Conservation (phyloP, 257 asterid genomes). For the Ligustrum vulgare region DNA sequence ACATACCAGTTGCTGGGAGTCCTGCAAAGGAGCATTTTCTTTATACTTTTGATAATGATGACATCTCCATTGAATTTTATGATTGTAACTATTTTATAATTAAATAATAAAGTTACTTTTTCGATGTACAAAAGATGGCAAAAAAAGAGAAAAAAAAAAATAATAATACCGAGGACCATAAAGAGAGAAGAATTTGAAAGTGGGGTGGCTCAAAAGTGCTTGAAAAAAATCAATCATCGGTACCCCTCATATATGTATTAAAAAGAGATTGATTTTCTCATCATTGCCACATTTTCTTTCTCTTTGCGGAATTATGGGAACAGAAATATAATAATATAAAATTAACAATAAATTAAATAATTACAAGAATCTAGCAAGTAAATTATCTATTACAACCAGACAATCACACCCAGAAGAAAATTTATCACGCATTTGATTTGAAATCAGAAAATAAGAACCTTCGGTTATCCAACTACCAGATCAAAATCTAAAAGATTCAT, state of each 20-base stretch:
- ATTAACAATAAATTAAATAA: background rate
- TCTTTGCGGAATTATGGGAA: slow-evolving; percentile 16
- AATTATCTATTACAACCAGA: too few species aligned
- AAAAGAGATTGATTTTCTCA: slow-evolving; percentile 42
- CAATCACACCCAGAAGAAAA: background rate
- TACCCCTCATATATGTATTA: slow-evolving; percentile 23
- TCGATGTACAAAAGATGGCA: background rate
- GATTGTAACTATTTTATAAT: too few species aligned
- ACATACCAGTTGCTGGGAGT: too few species aligned
- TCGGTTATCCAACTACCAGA: background rate
- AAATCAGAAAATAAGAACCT: background rate
- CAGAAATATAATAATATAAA: background rate
- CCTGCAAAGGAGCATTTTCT: background rate
- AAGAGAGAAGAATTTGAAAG: slow-evolving; percentile 15
- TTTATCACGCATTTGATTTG: background rate
- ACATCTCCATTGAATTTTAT: background rate
- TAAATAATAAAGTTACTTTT: background rate
- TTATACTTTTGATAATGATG: background rate
- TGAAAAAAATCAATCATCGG: slow-evolving; percentile 48
- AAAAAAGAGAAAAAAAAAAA: background rate
- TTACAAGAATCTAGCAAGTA: background rate
- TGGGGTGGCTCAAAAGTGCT: slow-evolving; percentile 74
- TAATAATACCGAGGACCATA: background rate
- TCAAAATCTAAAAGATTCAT: background rate
- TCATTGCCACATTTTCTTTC: slow-evolving; percentile 63